phyloP scores from a whole-genome alignment of 805 yeast genomes.

The Wickerhamiella vanderwaltii region DNA sequence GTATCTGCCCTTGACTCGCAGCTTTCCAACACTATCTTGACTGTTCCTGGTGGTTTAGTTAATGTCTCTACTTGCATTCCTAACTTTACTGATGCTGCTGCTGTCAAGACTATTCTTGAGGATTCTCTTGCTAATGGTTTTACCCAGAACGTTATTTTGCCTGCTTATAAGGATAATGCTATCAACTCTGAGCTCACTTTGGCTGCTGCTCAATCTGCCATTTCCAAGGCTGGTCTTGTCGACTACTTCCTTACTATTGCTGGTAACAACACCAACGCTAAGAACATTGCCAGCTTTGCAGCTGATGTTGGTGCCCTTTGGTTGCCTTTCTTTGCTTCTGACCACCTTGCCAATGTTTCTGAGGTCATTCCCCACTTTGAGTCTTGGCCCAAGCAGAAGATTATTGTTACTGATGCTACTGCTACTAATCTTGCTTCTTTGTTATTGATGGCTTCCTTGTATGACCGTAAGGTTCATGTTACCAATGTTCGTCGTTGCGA shows the following conservation, averaged over 20 bases:
- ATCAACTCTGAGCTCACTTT: slow-evolving; percentile 56
- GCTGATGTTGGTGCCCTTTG: slow-evolving; percentile 63
- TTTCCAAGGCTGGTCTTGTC: slow-evolving; percentile 49
- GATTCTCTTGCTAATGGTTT: slow-evolving; percentile 74
- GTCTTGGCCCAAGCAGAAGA: slow-evolving; percentile 73
- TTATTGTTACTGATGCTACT: slow-evolving; percentile 83
- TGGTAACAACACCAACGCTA: slow-evolving; percentile 60
- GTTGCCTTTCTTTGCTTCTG: slow-evolving; percentile 56
- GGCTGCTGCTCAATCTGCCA: slow-evolving; percentile 45
- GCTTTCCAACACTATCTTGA: slow-evolving; percentile 72
- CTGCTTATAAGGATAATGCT: slow-evolving; percentile 52
- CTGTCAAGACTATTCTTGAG: slow-evolving; percentile 51
- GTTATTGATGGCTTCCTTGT: slow-evolving; percentile 75
- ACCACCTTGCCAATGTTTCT: slow-evolving; percentile 49
- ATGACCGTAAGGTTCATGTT: slow-evolving; percentile 73
- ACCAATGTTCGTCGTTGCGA: slow-evolving; percentile 72
- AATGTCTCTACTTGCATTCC: slow-evolving; percentile 74
- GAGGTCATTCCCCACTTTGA: slow-evolving; percentile 67
- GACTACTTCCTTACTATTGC: slow-evolving; percentile 77
- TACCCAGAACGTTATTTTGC: slow-evolving; percentile 71
- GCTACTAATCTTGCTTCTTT: slow-evolving; percentile 90
- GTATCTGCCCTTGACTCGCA: slow-evolving; percentile 76
- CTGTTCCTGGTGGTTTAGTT: slow-evolving; percentile 69
- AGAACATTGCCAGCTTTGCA: slow-evolving; percentile 48
- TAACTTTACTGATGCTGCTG: slow-evolving; percentile 42